These are phyloP conservation scores for Canavalia gladiata DNA, from an alignment of 306 rosid species.

Conservation along the genomic window DNA sequence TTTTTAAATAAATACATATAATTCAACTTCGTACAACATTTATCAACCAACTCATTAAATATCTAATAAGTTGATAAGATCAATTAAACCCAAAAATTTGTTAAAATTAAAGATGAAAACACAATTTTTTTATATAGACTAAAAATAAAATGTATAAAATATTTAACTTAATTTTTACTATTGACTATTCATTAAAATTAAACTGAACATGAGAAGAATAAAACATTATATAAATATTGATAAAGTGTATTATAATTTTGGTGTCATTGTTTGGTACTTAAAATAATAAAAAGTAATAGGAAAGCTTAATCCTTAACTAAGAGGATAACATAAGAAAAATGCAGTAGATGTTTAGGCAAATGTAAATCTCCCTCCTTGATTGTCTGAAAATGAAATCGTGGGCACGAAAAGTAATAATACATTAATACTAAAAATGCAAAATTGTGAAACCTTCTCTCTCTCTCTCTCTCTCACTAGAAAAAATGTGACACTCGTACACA, in stretches of 20 bases:
- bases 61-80: too few species aligned
- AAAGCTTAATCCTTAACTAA: background rate
- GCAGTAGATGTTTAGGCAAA: slow-evolving; percentile 18
- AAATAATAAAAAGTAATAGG: background rate
- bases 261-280: too few species aligned
- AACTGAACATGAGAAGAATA: background rate
- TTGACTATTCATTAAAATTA: too few species aligned
- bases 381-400: slow-evolving; percentile 52
- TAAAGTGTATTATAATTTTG: too few species aligned
- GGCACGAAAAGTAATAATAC: slow-evolving; percentile 43
- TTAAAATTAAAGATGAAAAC: too few species aligned
- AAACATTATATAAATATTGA: background rate
- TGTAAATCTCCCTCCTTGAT: slow-evolving; percentile 25
- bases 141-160: too few species aligned
- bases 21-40: too few species aligned
- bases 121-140: too few species aligned
- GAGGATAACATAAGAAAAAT: slow-evolving; percentile 7
- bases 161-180: too few species aligned
- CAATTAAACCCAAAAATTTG: too few species aligned
- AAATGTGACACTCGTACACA: slow-evolving; percentile 60
- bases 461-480: slow-evolving; percentile 42
- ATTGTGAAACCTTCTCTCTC: slow-evolving; percentile 41
- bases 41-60: too few species aligned
- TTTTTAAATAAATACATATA: too few species aligned
- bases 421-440: slow-evolving; percentile 27